Conservation (phyloP, 371 early-diverging fungal species). For the Mortierella sp. region DNA sequence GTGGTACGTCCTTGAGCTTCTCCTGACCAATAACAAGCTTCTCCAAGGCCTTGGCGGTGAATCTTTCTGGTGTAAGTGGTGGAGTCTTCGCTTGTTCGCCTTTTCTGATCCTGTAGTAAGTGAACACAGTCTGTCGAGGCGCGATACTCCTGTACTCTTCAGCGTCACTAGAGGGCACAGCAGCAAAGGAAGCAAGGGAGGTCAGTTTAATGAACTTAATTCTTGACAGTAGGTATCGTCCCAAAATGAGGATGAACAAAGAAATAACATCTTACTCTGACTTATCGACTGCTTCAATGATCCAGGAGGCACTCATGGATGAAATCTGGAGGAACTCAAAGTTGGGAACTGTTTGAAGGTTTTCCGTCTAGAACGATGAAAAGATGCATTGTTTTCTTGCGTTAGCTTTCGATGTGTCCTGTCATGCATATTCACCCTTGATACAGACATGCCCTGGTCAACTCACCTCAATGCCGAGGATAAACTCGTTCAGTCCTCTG, state of each 20-base stretch:
- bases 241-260: background rate
- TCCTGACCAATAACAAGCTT: constrained; percentile 58
- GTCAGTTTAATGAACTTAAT: background rate
- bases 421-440: background rate
- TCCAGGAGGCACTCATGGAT: constrained; percentile 82
- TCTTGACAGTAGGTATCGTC: background rate
- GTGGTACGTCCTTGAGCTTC: constrained; percentile 40
- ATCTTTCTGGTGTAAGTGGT: constrained; percentile 63
- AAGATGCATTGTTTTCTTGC: background rate
- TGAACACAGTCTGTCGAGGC: constrained; percentile 73
- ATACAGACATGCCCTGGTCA: background rate
- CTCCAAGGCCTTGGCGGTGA: constrained; percentile 64
- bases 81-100: constrained; percentile 10
- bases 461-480: constrained; percentile 90
- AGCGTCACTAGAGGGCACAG: constrained; percentile 28
- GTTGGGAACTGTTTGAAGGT: constrained; percentile 71
- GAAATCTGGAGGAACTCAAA: constrained; percentile 81
- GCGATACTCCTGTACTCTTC: constrained; percentile 63
- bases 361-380: constrained; percentile 68
- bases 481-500: constrained; percentile 79
- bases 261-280: constrained; percentile 23
- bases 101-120: constrained; percentile 71
- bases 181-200: background rate
- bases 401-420: background rate
- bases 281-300: constrained; percentile 68